Base-by-base conservation (phyloP, 768 basidiomycete genomes). In the Lactarius trivialis region DNA sequence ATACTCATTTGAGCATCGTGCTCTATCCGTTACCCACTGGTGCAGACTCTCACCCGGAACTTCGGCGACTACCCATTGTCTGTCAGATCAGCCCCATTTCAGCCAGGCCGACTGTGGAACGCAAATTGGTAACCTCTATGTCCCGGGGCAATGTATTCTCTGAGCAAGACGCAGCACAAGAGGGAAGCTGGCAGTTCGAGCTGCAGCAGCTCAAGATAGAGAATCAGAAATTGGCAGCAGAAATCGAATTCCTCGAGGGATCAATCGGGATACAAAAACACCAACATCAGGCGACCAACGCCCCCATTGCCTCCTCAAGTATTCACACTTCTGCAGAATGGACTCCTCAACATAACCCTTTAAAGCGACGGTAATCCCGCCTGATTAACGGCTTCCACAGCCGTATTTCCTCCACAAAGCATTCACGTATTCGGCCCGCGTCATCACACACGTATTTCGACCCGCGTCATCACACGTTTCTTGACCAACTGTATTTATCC, bases 111-210 rank as follows among this genome's bases (percentile, higher is more conserved):
- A 52, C 56, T 8, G 15, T 55, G 51, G 52, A 48, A 56, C 67
- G 65, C 21, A 60, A 34, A 19, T 63, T 41, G 57, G 60, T 58
- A 5, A 28, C 34, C 5, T 21, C 67, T 12, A 32, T 67, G 52
- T 63, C 56, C 33, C 71, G 68, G 43, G 69, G 73, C 62, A 78
- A 90, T 65, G 71, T 93, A 19, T 93, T 92, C 64, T 84, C 83
- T 43, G 89, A 91, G 71, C 79, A 94, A 15, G 84, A 88, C 48
- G 79, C 81, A 0, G 72, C 75, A 15, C 76, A 86, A 5, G 85
- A 82, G 12, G 86, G 87, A 34, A 92, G 90, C 66, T 97, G 94
- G 93, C 93, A 96, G 75, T 96, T 93, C 68, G 91, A 93, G 75
- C 77, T 95, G 53, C 88, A 92, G 74, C 90, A 93, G 72, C 77